These are phyloP conservation scores for Chlorociboria aeruginascens DNA, from an alignment of 495 filamentous ascomycete genomes.

Conservation along the genomic window DNA sequence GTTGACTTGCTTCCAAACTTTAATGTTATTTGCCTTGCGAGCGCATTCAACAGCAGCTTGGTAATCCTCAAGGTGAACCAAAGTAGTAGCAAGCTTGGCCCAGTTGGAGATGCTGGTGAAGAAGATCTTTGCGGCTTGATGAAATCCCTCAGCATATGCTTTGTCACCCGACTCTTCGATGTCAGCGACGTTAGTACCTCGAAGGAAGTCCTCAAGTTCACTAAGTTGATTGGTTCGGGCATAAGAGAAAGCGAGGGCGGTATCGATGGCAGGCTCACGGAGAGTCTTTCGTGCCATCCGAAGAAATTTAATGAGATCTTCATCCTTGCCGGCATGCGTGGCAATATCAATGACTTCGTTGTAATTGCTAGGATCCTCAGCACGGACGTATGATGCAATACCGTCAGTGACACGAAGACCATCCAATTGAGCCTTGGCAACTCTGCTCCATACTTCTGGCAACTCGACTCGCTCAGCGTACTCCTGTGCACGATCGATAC, in stretches of 20 bases:
- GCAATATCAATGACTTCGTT: conserved; percentile 92
- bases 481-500: conserved; percentile 94
- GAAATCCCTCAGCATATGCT: conserved; percentile 87
- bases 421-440: conserved; percentile 96
- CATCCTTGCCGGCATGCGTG: conserved; percentile 93
- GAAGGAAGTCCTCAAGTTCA: conserved; percentile 95
- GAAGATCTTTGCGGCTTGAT: conserved; percentile 98
- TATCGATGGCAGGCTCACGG: conserved; percentile 90
- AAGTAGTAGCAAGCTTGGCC: conserved; percentile 95
- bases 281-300: conserved; percentile 95
- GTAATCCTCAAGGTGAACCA: conserved; percentile 94
- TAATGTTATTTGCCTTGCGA: conserved; percentile 97
- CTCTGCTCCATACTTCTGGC: conserved; percentile 97
- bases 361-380: conserved; percentile 86
- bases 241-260: conserved; percentile 83
- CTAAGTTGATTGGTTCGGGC: conserved; percentile 82
- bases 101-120: conserved; percentile 98
- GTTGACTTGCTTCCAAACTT: conserved; percentile 99
- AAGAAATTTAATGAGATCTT: conserved; percentile 93
- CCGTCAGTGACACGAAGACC: conserved; percentile 87
- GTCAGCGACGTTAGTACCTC: conserved; percentile 86
- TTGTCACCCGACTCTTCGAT: conserved; percentile 95
- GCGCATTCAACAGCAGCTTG: conserved; percentile 97
- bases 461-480: conserved; percentile 94
- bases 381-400: conserved; percentile 95